A percentile compares a stretch with the other conserved stretches of the same genome.
Evolutionary conservation across 805 yeast species (phyloP).

Genomic region (Wickerhamomyces hampshirensis): DNA sequence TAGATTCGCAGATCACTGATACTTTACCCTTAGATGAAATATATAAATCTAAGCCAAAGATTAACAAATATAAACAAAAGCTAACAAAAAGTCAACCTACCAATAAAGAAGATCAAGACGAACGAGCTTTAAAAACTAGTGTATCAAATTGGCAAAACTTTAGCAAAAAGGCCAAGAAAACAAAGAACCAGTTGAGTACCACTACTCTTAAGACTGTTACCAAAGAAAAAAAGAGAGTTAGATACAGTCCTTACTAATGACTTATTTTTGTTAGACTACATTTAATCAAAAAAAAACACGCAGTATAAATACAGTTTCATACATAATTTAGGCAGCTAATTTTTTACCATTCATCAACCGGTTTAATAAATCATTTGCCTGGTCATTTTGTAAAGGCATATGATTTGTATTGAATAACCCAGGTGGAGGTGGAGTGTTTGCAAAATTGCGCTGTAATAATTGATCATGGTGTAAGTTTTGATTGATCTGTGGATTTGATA

Average conservation of each 20-base stretch:
- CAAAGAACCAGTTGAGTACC: slow-evolving; percentile 11
- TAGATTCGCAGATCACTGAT: slow-evolving; percentile 7
- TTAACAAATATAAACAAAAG: slow-evolving; percentile 3
- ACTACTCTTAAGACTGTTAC: too few species aligned
- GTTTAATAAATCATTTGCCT: slow-evolving; percentile 71
- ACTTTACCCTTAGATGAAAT: slow-evolving; percentile 11
- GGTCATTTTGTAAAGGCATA: slow-evolving; percentile 15
- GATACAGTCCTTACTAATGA: slow-evolving; percentile 17
- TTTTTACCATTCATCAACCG: slow-evolving; percentile 82
- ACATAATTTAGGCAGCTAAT: slow-evolving; percentile 25
- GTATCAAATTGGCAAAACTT: slow-evolving; percentile 19
- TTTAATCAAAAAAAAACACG: neutral
- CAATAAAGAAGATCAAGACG: slow-evolving; percentile 9
- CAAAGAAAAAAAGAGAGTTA: slow-evolving; percentile 7
- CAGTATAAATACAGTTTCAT: neutral
- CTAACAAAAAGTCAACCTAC: slow-evolving; percentile 10
- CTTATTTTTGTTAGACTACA: neutral
- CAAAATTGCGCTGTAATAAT: slow-evolving; percentile 26
- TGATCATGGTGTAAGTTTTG: slow-evolving; percentile 24
- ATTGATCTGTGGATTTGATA: slow-evolving; percentile 26
- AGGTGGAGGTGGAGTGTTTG: slow-evolving; percentile 70
- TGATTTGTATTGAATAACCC: slow-evolving; percentile 44
- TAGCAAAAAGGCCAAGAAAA: slow-evolving; percentile 13
- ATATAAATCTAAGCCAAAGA: slow-evolving; percentile 9
- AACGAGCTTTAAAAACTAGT: slow-evolving; percentile 9